Percentiles rank a stretch among this genome's conserved stretches.
Evolutionary conservation across 345 rosid species (phyloP).

Genomic region (Linum trigynum): DNA sequence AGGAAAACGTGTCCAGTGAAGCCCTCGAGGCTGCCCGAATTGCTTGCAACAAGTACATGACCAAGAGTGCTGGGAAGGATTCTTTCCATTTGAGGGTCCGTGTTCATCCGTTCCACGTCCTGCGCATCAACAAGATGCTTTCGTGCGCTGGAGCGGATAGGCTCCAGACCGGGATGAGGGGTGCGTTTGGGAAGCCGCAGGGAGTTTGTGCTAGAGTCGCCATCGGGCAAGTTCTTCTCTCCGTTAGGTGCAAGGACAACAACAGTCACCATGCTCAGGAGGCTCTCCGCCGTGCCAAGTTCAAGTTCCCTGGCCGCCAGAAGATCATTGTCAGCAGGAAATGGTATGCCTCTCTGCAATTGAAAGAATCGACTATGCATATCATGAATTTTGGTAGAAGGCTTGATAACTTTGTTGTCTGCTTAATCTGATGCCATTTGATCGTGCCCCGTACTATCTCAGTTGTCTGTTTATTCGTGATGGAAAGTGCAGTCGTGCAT

Average conservation of each 20-base stretch:
- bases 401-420: neutral
- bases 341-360: neutral
- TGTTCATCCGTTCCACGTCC: neutral
- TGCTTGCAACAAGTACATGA: neutral
- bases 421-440: no score
- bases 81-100: neutral
- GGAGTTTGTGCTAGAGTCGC: neutral
- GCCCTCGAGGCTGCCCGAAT: neutral
- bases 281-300: neutral
- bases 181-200: neutral
- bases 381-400: no score
- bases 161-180: neutral
- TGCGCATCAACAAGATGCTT: neutral
- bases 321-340: neutral
- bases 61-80: neutral
- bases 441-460: neutral
- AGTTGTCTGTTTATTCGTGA: neutral
- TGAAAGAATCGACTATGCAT: neutral
- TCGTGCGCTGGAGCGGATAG: neutral
- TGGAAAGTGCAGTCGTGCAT: no score
- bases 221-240: neutral
- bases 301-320: neutral
- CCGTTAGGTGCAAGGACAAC: neutral
- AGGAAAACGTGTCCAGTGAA: neutral
- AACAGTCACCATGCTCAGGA: neutral